A percentile compares a stretch with the other conserved stretches of the same genome.
Evolutionary conservation across 164 flowering plant genomes (phyloP).

Genomic region (Aristolochia californica): DNA sequence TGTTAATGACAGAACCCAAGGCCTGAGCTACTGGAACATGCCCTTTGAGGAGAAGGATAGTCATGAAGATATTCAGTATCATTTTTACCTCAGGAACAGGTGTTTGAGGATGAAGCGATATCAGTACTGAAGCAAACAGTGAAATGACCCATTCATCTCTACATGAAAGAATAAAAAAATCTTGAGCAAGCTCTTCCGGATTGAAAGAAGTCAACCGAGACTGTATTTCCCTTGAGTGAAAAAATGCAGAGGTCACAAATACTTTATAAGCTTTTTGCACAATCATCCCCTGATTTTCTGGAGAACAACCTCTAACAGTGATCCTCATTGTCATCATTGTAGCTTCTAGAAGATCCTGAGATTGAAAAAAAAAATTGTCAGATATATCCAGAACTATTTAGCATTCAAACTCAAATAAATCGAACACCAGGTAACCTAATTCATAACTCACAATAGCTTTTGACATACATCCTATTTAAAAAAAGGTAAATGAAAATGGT

Average conservation of each 20-base stretch:
- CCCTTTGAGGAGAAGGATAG: constrained; percentile 35
- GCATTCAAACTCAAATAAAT: too few relatives aligned
- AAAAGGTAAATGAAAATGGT: not conserved
- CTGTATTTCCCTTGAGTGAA: constrained; percentile 19
- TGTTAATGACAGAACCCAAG: constrained; percentile 80
- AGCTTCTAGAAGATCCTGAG: constrained; percentile 60
- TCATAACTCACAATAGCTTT: too few relatives aligned
- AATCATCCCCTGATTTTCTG: constrained; percentile 43
- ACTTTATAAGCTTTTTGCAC: constrained; percentile 45
- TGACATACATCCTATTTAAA: too few relatives aligned
- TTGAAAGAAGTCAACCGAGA: constrained; percentile 9
- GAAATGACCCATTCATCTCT: constrained; percentile 61
- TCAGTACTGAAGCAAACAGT: constrained; percentile 63
- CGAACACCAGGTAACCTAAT: too few relatives aligned
- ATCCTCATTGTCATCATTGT: constrained; percentile 52
- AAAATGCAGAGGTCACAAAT: constrained; percentile 29
- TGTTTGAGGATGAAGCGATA: constrained; percentile 62
- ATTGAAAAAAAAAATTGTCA: not conserved
- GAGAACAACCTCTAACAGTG: constrained; percentile 50
- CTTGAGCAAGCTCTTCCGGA: constrained; percentile 16
- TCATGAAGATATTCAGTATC: constrained; percentile 31
- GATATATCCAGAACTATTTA: not conserved
- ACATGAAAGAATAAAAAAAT: constrained; percentile 15
- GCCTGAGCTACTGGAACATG: constrained; percentile 78
- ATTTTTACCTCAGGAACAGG: constrained; percentile 34